Percentiles rank a stretch among this genome's conserved stretches.
Evolutionary conservation across 2,329 filamentous ascomycete genomes (phyloP).

Genomic region (Cladosporium sp.): DNA sequence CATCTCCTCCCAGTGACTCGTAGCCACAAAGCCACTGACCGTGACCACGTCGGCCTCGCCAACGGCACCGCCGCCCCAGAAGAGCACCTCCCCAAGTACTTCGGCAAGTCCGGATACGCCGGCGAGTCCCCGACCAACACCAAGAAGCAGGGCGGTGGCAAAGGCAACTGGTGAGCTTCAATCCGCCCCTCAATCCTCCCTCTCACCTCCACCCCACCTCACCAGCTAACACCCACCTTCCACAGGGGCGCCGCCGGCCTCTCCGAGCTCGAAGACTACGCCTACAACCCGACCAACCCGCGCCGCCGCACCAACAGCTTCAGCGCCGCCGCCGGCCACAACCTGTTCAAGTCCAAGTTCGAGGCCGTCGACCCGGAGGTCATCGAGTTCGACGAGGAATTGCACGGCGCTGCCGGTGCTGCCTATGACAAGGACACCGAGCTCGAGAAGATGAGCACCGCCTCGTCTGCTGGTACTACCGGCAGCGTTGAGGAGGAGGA

Average conservation of each 20-base stretch:
- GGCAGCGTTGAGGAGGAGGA: conserved; percentile 55
- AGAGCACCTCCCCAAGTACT: conserved; percentile 82
- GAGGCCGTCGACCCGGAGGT: conserved; percentile 84
- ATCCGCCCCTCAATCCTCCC: conserved; percentile 1
- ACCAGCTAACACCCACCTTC: conserved; percentile 12
- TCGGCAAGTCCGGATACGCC: conserved; percentile 76
- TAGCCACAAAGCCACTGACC: conserved; percentile 92
- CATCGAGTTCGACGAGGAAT: conserved; percentile 66
- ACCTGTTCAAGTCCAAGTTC: conserved; percentile 93
- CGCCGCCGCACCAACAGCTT: conserved; percentile 92
- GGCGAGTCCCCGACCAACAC: conserved; percentile 84
- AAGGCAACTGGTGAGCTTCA: conserved; percentile 78
- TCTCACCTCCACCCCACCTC: background rate
- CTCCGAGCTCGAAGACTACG: conserved; percentile 70
- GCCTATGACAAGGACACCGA: conserved; percentile 29
- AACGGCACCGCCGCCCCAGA: conserved; percentile 64
- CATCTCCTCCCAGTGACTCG: conserved; percentile 69
- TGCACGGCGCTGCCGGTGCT: conserved; percentile 63
- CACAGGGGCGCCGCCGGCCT: conserved; percentile 75
- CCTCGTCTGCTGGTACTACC: conserved; percentile 45
- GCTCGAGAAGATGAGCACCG: conserved; percentile 45
- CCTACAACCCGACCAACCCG: conserved; percentile 76
- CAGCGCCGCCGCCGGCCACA: conserved; percentile 61
- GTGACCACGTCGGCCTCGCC: conserved; percentile 74
- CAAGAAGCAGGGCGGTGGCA: conserved; percentile 93